Evolutionary conservation across 1,139 yeast species (phyloP), one percentile per base, ranked within the genome.

Genomic region (Kurtzmaniella quercitrusa): DNA sequence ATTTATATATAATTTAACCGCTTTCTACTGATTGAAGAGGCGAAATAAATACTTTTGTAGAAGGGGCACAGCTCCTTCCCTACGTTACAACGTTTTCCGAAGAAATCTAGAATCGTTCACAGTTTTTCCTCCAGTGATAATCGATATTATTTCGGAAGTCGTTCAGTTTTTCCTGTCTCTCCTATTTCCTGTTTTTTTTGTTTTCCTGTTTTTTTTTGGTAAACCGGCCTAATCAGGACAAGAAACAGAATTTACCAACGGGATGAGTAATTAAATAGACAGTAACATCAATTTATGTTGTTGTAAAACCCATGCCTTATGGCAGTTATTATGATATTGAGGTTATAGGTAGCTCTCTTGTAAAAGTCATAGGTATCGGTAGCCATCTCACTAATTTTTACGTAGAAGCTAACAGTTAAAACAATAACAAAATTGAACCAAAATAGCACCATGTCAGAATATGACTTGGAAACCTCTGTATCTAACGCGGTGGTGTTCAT

Each of bases 241-340:
- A 10, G 31, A 27, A 3, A 27, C 4, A 4, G 10, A 27, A 7
- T 11, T 10, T 12, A 11, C 14, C n/a, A n/a, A n/a, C n/a, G n/a
- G n/a, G 23, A 21, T 21, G 23, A 21, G 23, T 21, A 21, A 21
- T 5, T 8, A 21, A 21, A 8, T n/a, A n/a, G n/a, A n/a, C n/a
- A 8, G 23, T 21, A 8, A 8, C 7, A 6, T 27, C 31, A 27
- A 31, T 31, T 31, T 31, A 31, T 31, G 36, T 31, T 31, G 18
- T 62, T 59, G 50, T 59, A 56, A 52, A 65, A 55, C 51, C 62
- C 62, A 48, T 62, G 65, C 46, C 58, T 57, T 46, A 64, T 54
- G 25, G 65, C 56, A 14, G 60, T 48, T 39, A 54, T 53, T 29
- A 64, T 49, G 40, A 65, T 57, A 39, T 55, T 51, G 43, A 60